phyloP scores from a whole-genome alignment of 352 stramenopile genomes.

The Phytopythium sindhum region DNA sequence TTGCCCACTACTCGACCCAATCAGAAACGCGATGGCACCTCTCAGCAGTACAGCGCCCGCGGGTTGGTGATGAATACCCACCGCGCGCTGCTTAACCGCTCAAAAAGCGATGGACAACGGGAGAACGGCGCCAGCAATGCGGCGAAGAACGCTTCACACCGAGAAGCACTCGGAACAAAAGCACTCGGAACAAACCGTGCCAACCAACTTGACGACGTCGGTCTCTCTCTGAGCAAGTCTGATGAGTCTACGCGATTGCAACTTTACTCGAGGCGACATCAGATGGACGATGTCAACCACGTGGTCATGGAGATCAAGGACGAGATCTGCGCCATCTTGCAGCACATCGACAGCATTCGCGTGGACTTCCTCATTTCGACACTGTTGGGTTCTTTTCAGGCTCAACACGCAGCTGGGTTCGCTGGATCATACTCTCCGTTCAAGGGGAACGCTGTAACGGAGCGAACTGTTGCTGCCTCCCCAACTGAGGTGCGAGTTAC shows the following conservation, averaged over 20 bases:
- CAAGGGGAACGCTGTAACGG: not conserved
- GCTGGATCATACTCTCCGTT: not conserved
- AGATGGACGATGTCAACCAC: conserved; percentile 40
- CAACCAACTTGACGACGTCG: not conserved
- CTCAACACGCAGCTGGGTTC: conserved; percentile 17
- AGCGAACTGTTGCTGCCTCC: not conserved
- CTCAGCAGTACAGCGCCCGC: conserved; percentile 2
- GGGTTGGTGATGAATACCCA: not conserved
- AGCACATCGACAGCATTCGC: conserved; percentile 53
- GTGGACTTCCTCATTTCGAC: conserved; percentile 67
- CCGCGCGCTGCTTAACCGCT: not conserved
- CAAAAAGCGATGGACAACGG: not conserved
- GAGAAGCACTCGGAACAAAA: too few species aligned
- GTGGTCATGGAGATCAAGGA: conserved; percentile 78
- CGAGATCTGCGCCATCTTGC: conserved; percentile 59
- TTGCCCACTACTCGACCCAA: not conserved
- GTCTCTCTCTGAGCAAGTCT: not conserved
- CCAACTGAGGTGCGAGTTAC: not conserved
- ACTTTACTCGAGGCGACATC: conserved; percentile 10
- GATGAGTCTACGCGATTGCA: not conserved
- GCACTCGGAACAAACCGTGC: too few species aligned
- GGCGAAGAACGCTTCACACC: not conserved
- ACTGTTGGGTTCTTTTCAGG: conserved; percentile 41
- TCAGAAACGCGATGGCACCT: not conserved
- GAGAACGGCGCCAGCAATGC: not conserved